phyloP scores from a whole-genome alignment of 164 flowering plant species.

The Macadamia tetraphylla region DNA sequence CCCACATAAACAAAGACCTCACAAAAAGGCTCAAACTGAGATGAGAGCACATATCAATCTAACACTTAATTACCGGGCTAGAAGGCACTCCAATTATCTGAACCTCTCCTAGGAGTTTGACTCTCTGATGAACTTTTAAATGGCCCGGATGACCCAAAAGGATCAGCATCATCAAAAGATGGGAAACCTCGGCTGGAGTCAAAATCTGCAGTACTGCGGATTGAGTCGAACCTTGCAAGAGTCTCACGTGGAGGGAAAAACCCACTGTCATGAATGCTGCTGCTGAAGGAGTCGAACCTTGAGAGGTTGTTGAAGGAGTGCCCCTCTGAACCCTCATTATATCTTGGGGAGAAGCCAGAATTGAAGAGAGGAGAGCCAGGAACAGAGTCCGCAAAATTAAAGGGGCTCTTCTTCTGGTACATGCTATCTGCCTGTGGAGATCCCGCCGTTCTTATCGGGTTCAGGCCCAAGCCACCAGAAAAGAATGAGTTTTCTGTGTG shows the following conservation, averaged over 20 bases:
- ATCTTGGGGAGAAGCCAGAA: slow-evolving; percentile 51
- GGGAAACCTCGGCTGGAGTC: slow-evolving; percentile 25
- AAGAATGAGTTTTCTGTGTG: slow-evolving; percentile 49
- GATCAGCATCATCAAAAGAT: slow-evolving; percentile 83
- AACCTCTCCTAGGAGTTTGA: slow-evolving; percentile 46
- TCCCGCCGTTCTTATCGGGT: slow-evolving; percentile 55
- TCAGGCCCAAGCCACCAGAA: slow-evolving; percentile 43
- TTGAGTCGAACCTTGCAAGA: slow-evolving; percentile 52
- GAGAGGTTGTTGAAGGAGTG: slow-evolving; percentile 55
- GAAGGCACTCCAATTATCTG: slow-evolving; percentile 61
- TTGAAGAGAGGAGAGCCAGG: slow-evolving; percentile 72
- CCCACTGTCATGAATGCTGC: slow-evolving; percentile 37
- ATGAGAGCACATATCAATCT: not conserved
- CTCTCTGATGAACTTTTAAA: slow-evolving; percentile 59
- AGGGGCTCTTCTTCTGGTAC: slow-evolving; percentile 46
- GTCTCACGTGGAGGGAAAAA: slow-evolving; percentile 36
- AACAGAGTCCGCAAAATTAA: slow-evolving; percentile 72
- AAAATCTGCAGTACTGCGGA: slow-evolving; percentile 37
- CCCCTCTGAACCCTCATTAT: slow-evolving; percentile 45
- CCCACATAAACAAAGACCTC: slow-evolving; percentile 3
- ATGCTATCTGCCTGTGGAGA: slow-evolving; percentile 48
- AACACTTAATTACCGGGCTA: slow-evolving; percentile 21
- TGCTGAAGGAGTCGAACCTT: slow-evolving; percentile 67
- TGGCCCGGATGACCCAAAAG: slow-evolving; percentile 81
- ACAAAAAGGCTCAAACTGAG: not conserved